phyloP scores from a whole-genome alignment of 2,329 filamentous ascomycete genomes.

The Claviceps humidiphila region DNA sequence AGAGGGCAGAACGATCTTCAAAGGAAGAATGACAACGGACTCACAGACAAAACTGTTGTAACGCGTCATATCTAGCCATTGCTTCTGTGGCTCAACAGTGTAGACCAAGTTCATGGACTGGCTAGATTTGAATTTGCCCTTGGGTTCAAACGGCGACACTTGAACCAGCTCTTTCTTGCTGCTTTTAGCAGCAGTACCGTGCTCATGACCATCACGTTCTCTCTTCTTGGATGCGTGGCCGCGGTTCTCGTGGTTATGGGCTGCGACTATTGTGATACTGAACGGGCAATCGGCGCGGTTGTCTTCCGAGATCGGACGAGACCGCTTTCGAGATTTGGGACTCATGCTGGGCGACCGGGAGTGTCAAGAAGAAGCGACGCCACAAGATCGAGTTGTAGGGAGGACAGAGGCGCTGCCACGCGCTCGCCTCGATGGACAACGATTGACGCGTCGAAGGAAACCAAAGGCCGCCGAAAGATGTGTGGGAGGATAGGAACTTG shows the following conservation, averaged over 20 bases:
- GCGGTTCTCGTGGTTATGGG: constrained; percentile 18
- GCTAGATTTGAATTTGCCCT: constrained; percentile 39
- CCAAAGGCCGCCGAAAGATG: not conserved
- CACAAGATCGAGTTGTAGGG: constrained; percentile 1
- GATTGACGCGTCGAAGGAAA: not conserved
- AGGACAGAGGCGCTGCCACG: constrained; percentile 1
- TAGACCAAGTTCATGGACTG: constrained; percentile 43
- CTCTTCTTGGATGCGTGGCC: constrained; percentile 34
- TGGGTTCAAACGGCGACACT: constrained; percentile 39
- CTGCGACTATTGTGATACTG: constrained; percentile 21
- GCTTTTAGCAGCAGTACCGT: constrained; percentile 15
- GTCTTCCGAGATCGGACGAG: constrained; percentile 34
- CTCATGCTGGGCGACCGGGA: constrained; percentile 10
- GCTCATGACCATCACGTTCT: constrained; percentile 33
- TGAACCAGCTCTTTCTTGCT: constrained; percentile 34
- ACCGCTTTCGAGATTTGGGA: constrained; percentile 34
- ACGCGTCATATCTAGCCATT: constrained; percentile 45
- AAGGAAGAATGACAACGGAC: constrained; percentile 15
- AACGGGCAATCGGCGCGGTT: constrained; percentile 45
- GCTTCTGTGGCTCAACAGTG: constrained; percentile 36
- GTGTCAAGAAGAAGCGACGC: not conserved
- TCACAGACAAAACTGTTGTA: constrained; percentile 49
- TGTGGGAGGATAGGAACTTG: not conserved
- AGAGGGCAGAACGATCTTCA: not conserved
- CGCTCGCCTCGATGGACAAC: constrained; percentile 1